Evolutionary conservation across 2,329 filamentous ascomycete species (phyloP).

Genomic region (Balansia obtecta): DNA sequence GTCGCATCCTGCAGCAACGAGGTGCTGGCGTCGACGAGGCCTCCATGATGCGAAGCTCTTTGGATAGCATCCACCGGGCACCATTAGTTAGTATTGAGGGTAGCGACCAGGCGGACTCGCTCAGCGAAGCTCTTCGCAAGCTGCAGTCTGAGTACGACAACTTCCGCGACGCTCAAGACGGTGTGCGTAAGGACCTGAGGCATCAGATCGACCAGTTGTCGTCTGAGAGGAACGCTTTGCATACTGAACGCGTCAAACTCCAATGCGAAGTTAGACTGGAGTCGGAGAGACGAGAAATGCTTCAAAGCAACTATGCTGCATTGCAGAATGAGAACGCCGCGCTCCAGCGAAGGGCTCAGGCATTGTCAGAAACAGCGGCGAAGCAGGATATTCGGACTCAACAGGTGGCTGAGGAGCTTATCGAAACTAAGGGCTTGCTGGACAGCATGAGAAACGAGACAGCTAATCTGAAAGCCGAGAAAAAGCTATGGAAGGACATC

Average conservation of each 20-base stretch:
- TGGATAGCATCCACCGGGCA: conserved; percentile 42
- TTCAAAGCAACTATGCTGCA: conserved; percentile 77
- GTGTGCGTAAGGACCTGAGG: conserved; percentile 70
- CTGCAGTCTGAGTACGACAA: conserved; percentile 82
- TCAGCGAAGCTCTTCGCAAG: conserved; percentile 70
- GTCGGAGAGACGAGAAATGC: conserved; percentile 74
- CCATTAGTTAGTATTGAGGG: conserved; percentile 48
- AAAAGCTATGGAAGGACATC: conserved; percentile 87
- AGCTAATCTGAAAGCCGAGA: conserved; percentile 88
- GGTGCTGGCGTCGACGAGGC: conserved; percentile 47
- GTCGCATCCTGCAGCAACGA: conserved; percentile 76
- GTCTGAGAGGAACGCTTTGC: conserved; percentile 67
- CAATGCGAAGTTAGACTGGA: conserved; percentile 73
- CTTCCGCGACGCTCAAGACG: conserved; percentile 73
- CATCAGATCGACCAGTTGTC: conserved; percentile 75
- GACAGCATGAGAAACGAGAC: conserved; percentile 87
- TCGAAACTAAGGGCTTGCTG: conserved; percentile 68
- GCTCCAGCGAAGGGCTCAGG: conserved; percentile 69
- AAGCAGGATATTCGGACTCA: conserved; percentile 85
- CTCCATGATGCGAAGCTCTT: conserved; percentile 59
- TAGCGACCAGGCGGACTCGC: conserved; percentile 42
- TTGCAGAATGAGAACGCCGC: conserved; percentile 77
- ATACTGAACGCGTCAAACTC: conserved; percentile 68
- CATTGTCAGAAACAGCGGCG: conserved; percentile 68
- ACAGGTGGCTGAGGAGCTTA: conserved; percentile 83